phyloP scores from a whole-genome alignment of 108 stramenopile genomes.

The Phaeodactylum tricornutum region DNA sequence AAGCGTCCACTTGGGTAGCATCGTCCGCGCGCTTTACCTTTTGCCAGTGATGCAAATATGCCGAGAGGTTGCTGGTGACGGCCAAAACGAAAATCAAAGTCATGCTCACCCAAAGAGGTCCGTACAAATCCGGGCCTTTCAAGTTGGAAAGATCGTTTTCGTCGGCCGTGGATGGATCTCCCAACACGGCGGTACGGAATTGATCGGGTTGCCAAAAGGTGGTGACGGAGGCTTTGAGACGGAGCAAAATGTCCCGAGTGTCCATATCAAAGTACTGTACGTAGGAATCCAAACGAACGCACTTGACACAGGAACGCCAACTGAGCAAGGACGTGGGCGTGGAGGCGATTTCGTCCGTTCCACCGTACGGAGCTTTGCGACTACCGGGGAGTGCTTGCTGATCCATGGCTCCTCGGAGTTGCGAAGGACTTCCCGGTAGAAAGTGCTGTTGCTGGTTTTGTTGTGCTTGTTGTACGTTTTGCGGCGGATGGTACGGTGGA shows the following conservation, averaged over 20 bases:
- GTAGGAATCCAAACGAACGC: conserved; percentile 31
- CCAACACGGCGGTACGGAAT: conserved; percentile 61
- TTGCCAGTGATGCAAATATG: conserved; percentile 1
- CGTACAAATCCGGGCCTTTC: conserved; percentile 81
- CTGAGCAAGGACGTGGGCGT: conserved; percentile 4
- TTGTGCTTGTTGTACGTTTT: background rate
- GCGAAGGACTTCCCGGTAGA: too few relatives aligned
- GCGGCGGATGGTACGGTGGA: too few relatives aligned
- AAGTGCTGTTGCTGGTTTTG: conserved; percentile 1
- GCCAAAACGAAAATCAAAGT: conserved; percentile 69
- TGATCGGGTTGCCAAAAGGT: conserved; percentile 50
- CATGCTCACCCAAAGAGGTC: conserved; percentile 78
- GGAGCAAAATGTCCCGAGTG: conserved; percentile 27
- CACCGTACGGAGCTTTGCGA: background rate
- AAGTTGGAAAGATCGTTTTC: conserved; percentile 3
- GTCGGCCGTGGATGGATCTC: conserved; percentile 3
- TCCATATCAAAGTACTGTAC: conserved; percentile 41
- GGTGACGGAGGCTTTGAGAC: conserved; percentile 28
- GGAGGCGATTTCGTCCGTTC: background rate
- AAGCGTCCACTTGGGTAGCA: conserved; percentile 51
- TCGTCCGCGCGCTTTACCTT: conserved; percentile 12
- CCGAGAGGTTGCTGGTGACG: conserved; percentile 18
- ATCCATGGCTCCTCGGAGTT: conserved; percentile 4
- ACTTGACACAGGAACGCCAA: conserved; percentile 20
- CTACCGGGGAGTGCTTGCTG: background rate